Evolutionary conservation across 257 asterid genomes (phyloP).

Genomic region (Echium plantagineum): DNA sequence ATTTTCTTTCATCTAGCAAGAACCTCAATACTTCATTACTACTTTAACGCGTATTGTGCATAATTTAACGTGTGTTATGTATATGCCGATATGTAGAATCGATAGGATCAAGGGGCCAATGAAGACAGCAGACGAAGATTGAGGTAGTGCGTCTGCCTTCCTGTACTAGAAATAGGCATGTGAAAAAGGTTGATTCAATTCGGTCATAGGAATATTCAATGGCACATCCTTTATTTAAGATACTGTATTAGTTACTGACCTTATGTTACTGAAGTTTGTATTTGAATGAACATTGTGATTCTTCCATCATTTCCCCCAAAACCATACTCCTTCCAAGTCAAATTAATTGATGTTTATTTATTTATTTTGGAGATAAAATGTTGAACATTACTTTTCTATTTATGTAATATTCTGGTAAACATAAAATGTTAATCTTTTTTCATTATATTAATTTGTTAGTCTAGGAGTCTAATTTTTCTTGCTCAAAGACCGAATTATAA

Average conservation of each 20-base stretch:
- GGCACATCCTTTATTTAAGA: too few relatives aligned
- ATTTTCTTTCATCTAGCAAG: conserved; percentile 6
- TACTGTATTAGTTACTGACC: too few relatives aligned
- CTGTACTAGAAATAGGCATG: background rate
- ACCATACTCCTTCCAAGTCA: too few relatives aligned
- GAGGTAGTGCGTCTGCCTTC: conserved; percentile 5
- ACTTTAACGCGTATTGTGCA: background rate
- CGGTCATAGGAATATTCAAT: too few relatives aligned
- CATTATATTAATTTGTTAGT: too few relatives aligned
- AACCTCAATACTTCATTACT: background rate
- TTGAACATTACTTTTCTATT: too few relatives aligned
- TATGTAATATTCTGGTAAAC: too few relatives aligned
- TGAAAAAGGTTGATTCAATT: background rate
- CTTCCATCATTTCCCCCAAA: background rate
- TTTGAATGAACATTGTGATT: background rate
- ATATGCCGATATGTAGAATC: conserved; percentile 32
- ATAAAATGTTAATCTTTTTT: background rate
- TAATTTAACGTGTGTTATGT: background rate
- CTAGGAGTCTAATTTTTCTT: too few relatives aligned
- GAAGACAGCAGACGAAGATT: conserved; percentile 12
- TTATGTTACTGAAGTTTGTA: background rate
- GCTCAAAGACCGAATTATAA: too few relatives aligned
- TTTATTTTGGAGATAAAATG: too few relatives aligned
- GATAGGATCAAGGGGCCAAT: conserved; percentile 26
- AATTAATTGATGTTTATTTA: too few relatives aligned